Percentiles rank a stretch among this genome's conserved stretches.
Conservation (phyloP, 805 yeast species). For the Candida golubevii region DNA sequence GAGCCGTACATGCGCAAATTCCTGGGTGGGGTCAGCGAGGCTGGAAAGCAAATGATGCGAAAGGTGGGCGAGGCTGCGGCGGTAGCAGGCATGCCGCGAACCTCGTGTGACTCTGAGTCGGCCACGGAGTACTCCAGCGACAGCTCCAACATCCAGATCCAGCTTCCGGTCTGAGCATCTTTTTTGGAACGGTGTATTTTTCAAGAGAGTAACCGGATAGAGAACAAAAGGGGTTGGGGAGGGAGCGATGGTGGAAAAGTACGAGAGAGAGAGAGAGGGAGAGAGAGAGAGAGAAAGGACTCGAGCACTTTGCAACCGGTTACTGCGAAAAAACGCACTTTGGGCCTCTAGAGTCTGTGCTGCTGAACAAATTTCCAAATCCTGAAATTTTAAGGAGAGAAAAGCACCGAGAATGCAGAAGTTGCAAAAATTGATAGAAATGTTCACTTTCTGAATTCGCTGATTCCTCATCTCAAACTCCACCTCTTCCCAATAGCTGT, state of each 20-base stretch:
- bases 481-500: too few species aligned
- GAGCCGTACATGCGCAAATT: conserved; percentile 13
- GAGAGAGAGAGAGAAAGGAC: not conserved
- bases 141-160: conserved; percentile 28
- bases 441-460: too few species aligned
- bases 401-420: too few species aligned
- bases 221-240: not conserved
- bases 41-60: not conserved
- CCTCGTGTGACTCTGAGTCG: conserved; percentile 8
- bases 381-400: too few species aligned
- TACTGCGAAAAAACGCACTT: too few species aligned
- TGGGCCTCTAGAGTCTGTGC: too few species aligned
- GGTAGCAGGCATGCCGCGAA: conserved; percentile 1
- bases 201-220: not conserved
- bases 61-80: not conserved
- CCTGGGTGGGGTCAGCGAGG: not conserved
- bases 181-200: not conserved
- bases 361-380: too few species aligned
- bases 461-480: too few species aligned
- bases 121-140: conserved; percentile 19
- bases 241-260: not conserved
- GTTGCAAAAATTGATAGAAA: too few species aligned
- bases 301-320: too few species aligned
- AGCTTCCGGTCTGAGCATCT: conserved; percentile 17
- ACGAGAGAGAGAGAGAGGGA: not conserved